A percentile compares a stretch with the other conserved stretches of the same genome.
These are phyloP conservation scores for Chaetoceros tenuissimus DNA, from an alignment of 108 stramenopile species.

Conservation along the genomic window DNA sequence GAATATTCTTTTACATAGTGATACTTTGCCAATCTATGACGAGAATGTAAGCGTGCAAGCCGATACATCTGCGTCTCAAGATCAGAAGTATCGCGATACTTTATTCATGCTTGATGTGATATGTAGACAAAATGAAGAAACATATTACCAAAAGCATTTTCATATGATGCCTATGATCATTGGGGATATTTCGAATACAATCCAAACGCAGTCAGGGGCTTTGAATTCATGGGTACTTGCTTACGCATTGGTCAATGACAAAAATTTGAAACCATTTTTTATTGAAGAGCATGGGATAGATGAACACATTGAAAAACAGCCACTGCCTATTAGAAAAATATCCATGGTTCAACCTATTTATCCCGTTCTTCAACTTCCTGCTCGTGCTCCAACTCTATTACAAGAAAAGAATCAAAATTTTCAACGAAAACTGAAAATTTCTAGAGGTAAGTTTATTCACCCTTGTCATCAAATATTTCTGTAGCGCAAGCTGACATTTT, in stretches of 20 bases:
- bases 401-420: not conserved
- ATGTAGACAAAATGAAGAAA: conserved; percentile 22
- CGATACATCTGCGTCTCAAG: not conserved
- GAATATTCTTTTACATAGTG: not conserved
- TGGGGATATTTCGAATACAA: conserved; percentile 5
- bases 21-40: not conserved
- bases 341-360: conserved; percentile 5
- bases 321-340: too few species aligned
- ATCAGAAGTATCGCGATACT: not conserved
- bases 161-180: conserved; percentile 21
- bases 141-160: conserved; percentile 16
- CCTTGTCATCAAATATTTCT: too few species aligned
- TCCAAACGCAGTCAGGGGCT: not conserved
- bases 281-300: not conserved
- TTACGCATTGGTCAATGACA: conserved; percentile 12
- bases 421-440: not conserved
- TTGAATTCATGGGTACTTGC: conserved; percentile 28
- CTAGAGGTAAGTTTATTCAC: not conserved
- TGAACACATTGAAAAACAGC: not conserved
- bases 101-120: conserved; percentile 11
- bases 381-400: conserved; percentile 9
- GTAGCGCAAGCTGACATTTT: too few species aligned
- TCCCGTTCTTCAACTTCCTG: conserved; percentile 11
- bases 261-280: conserved; percentile 3
- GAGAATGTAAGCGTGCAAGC: not conserved